Percentiles rank a stretch among this genome's conserved stretches.
These are phyloP conservation scores for Umbilicaria muhlenbergii DNA, from an alignment of 495 filamentous ascomycete genomes.

Conservation along the genomic window DNA sequence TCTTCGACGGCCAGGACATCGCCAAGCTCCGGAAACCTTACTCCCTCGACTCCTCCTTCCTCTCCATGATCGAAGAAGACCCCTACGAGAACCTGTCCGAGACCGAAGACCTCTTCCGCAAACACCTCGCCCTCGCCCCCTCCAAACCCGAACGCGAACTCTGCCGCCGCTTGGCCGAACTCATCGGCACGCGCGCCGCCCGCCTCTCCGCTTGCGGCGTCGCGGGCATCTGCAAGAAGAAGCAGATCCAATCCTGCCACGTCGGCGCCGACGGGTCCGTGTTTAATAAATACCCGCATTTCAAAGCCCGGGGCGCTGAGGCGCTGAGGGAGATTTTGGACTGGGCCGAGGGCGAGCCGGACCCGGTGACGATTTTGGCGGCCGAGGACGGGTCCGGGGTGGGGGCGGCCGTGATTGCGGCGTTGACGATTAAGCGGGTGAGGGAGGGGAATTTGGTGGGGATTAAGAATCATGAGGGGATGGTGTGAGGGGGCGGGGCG, in stretches of 20 bases:
- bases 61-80: constrained; percentile 91
- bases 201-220: constrained; percentile 88
- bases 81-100: constrained; percentile 88
- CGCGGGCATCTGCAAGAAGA: constrained; percentile 91
- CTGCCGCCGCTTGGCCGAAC: constrained; percentile 70
- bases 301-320: constrained; percentile 77
- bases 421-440: constrained; percentile 76
- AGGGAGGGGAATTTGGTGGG: constrained; percentile 64
- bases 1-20: constrained; percentile 76
- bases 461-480: constrained; percentile 51
- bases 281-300: constrained; percentile 97
- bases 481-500: constrained; percentile 7
- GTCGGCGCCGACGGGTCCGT: constrained; percentile 92
- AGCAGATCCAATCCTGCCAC: constrained; percentile 72
- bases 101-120: constrained; percentile 63
- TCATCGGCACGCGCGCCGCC: constrained; percentile 88
- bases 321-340: constrained; percentile 89
- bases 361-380: constrained; percentile 71
- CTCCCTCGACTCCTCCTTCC: constrained; percentile 78
- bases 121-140: constrained; percentile 49
- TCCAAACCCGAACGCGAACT: constrained; percentile 69
- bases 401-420: constrained; percentile 89
- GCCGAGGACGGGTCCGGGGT: constrained; percentile 94
- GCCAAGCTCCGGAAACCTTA: constrained; percentile 66
- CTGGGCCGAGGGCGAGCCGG: constrained; percentile 64